These are phyloP conservation scores for Pseudoperonospora humuli DNA, from an alignment of 352 stramenopile genomes.

Conservation along the genomic window DNA sequence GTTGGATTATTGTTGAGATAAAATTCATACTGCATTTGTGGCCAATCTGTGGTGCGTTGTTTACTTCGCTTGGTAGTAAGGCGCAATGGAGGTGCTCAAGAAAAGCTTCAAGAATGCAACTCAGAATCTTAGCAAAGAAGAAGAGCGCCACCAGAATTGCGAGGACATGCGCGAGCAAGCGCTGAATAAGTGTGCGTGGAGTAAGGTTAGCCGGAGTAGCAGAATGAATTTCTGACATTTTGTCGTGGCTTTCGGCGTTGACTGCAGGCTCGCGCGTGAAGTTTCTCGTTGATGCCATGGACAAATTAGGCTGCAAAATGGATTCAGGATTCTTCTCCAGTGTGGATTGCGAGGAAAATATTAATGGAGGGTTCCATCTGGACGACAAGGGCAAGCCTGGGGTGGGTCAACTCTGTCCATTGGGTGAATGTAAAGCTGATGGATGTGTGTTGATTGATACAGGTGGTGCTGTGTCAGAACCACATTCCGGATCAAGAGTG, in stretches of 20 bases:
- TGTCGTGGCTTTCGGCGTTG: too few species aligned
- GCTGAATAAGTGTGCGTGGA: constrained; percentile 56
- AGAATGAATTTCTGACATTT: too few species aligned
- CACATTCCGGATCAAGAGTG: constrained; percentile 86
- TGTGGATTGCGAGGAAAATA: constrained; percentile 75
- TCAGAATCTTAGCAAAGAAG: constrained; percentile 29
- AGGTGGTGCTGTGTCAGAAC: constrained; percentile 86
- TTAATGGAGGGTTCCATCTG: constrained; percentile 82
- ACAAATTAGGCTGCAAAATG: constrained; percentile 82
- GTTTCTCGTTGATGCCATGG: constrained; percentile 79
- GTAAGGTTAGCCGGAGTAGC: too few species aligned
- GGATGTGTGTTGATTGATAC: neutral
- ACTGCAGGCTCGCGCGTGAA: constrained; percentile 59
- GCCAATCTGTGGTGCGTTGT: neutral
- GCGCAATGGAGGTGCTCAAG: constrained; percentile 61
- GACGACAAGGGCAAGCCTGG: constrained; percentile 66
- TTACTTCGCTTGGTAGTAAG: neutral
- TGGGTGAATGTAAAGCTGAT: neutral
- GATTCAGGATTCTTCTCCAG: constrained; percentile 68
- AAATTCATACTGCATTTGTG: too few species aligned
- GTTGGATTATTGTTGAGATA: too few species aligned
- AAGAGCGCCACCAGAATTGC: constrained; percentile 40
- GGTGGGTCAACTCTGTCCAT: constrained; percentile 18
- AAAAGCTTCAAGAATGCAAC: constrained; percentile 39
- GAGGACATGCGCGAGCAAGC: constrained; percentile 64